phyloP scores from a whole-genome alignment of 1,139 yeast species.

The Candida sp. region DNA sequence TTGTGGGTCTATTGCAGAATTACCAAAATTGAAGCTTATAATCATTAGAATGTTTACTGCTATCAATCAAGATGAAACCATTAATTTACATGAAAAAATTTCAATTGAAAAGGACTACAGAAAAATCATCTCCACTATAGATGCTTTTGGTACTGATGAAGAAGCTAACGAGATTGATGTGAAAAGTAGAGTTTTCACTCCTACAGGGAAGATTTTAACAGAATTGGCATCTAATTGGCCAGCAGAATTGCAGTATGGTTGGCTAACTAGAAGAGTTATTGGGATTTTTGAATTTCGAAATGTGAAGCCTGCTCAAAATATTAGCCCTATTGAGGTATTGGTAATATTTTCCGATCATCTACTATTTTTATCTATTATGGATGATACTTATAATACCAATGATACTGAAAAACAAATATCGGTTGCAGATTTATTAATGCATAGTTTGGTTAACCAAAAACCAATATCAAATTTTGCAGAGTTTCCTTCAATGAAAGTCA shows the following conservation, averaged over 20 bases:
- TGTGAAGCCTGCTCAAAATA: constrained; percentile 22
- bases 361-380: constrained; percentile 55
- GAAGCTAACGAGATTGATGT: constrained; percentile 31
- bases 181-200: constrained; percentile 74
- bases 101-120: constrained; percentile 33
- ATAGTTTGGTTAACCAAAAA: constrained; percentile 81
- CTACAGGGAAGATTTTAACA: constrained; percentile 83
- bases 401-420: constrained; percentile 47
- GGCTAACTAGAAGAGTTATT: constrained; percentile 83
- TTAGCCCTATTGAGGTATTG: constrained; percentile 48
- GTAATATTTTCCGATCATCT: constrained; percentile 80
- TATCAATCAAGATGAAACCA: constrained; percentile 19
- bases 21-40: constrained; percentile 67
- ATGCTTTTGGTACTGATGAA: constrained; percentile 71
- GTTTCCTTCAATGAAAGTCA: constrained; percentile 68
- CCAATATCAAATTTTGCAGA: constrained; percentile 54
- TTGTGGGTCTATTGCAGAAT: constrained; percentile 62
- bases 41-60: constrained; percentile 49
- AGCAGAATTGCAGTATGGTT: constrained; percentile 77
- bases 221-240: constrained; percentile 91
- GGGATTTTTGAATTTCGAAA: constrained; percentile 63
- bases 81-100: constrained; percentile 11
- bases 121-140: constrained; percentile 63
- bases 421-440: constrained; percentile 81
- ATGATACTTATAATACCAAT: constrained; percentile 30